A percentile compares a stretch with the other conserved stretches of the same genome.
phyloP scores from a whole-genome alignment of 1,284 basidiomycete genomes.

The Ganoderma multipileum region DNA sequence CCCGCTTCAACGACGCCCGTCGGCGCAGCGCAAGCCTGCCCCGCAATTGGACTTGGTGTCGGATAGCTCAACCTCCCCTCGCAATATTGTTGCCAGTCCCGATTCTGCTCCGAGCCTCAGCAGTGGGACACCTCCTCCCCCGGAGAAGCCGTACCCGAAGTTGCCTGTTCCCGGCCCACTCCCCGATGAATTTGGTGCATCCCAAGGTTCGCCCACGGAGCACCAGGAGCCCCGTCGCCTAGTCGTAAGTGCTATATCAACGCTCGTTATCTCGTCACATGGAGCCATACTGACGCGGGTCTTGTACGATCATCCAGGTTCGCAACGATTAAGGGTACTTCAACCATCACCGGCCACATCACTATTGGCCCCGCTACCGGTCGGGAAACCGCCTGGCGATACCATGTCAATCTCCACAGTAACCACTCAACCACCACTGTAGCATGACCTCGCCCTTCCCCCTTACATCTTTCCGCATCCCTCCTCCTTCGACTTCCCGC shows the following conservation, averaged over 20 bases:
- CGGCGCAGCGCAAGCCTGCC: constrained; percentile 36
- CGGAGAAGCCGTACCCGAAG: constrained; percentile 13
- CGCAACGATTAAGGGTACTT: constrained; percentile 32
- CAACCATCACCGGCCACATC: background rate
- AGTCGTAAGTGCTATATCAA: constrained; percentile 28
- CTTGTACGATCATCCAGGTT: constrained; percentile 21
- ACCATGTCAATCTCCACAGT: constrained; percentile 8
- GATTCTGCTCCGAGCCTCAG: constrained; percentile 13
- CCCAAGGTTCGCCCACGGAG: constrained; percentile 6
- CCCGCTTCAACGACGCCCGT: constrained; percentile 23
- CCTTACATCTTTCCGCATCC: background rate
- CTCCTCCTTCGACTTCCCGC: constrained; percentile 5
- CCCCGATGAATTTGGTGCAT: constrained; percentile 36
- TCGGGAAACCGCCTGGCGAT: constrained; percentile 8
- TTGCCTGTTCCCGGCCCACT: constrained; percentile 26
- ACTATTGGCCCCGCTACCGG: constrained; percentile 10
- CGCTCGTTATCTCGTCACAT: background rate
- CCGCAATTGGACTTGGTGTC: constrained; percentile 32
- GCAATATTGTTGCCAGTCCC: constrained; percentile 11
- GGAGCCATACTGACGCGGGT: constrained; percentile 7
- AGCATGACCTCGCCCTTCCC: constrained; percentile 1
- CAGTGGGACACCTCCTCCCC: constrained; percentile 19
- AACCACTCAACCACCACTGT: background rate
- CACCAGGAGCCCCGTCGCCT: constrained; percentile 28
- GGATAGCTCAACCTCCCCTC: constrained; percentile 18